phyloP scores from a whole-genome alignment of 164 flowering plant genomes.

The Pachysandra terminalis region DNA sequence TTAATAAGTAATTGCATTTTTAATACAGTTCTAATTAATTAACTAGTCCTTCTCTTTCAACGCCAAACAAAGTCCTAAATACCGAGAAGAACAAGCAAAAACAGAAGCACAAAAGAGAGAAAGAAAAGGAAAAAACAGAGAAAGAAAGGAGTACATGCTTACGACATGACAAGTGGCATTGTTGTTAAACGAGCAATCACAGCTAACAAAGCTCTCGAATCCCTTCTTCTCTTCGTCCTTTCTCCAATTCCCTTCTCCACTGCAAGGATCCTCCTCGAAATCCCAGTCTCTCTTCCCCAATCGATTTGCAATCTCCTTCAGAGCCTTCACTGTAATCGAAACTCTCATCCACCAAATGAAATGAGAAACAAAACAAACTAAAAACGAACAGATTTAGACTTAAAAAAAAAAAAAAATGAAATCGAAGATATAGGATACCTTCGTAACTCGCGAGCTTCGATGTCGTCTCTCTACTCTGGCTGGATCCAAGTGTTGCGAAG shows the following conservation, averaged over 20 bases:
- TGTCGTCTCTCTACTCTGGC: background rate
- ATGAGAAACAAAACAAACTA: background rate
- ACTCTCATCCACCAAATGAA: background rate
- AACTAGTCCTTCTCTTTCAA: too few relatives aligned
- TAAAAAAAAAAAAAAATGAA: background rate
- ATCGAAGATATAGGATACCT: background rate
- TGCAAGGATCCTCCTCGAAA: constrained; percentile 44
- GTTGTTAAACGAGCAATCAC: constrained; percentile 50
- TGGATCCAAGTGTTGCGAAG: background rate
- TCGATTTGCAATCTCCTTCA: constrained; percentile 41
- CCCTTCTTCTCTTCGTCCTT: too few relatives aligned
- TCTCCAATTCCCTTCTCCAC: too few relatives aligned
- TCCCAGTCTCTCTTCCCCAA: constrained; percentile 72
- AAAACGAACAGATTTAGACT: too few relatives aligned
- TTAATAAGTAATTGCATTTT: too few relatives aligned
- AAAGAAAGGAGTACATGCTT: constrained; percentile 35
- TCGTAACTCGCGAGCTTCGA: background rate
- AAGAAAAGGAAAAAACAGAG: background rate
- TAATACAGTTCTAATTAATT: too few relatives aligned
- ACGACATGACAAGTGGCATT: constrained; percentile 53
- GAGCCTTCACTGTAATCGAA: constrained; percentile 45
- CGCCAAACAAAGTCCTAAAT: background rate
- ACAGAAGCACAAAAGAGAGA: too few relatives aligned
- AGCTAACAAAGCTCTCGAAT: constrained; percentile 41
- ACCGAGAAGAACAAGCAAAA: background rate